Evolutionary conservation across 768 basidiomycete genomes (phyloP).

Genomic region (Suillus placidus): DNA sequence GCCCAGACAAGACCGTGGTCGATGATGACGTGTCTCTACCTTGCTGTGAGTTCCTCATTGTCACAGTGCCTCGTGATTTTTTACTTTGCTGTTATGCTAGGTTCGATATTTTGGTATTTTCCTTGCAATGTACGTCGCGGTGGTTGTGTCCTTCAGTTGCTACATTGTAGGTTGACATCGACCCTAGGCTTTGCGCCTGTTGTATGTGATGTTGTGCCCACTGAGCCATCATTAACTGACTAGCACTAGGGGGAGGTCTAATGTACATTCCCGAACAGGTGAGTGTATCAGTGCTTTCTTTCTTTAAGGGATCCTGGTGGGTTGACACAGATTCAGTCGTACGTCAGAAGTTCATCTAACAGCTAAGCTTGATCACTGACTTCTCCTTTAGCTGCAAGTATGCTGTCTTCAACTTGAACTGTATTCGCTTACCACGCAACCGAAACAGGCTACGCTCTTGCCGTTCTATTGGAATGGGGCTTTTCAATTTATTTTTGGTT

Average conservation of each 20-base stretch:
- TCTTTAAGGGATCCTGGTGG: background rate
- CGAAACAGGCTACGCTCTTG: background rate
- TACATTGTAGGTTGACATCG: background rate
- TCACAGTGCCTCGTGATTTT: background rate
- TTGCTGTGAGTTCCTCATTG: background rate
- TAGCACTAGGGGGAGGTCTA: slow-evolving; percentile 1
- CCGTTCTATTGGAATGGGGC: background rate
- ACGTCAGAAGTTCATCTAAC: background rate
- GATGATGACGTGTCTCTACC: background rate
- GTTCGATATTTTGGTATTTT: background rate
- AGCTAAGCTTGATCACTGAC: background rate
- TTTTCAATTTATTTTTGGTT: background rate
- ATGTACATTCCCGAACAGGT: background rate
- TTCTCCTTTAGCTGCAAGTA: background rate
- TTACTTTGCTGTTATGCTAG: background rate
- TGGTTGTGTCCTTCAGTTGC: background rate
- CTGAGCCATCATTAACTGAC: background rate
- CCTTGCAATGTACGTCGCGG: background rate
- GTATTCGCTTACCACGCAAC: background rate
- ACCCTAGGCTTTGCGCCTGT: background rate
- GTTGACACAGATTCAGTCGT: background rate
- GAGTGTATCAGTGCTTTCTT: background rate
- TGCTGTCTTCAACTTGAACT: background rate
- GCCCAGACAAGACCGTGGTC: background rate
- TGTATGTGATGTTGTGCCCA: background rate